phyloP scores from a whole-genome alignment of 371 early-diverging fungal genomes.

The Choanephora cucurbitarum region DNA sequence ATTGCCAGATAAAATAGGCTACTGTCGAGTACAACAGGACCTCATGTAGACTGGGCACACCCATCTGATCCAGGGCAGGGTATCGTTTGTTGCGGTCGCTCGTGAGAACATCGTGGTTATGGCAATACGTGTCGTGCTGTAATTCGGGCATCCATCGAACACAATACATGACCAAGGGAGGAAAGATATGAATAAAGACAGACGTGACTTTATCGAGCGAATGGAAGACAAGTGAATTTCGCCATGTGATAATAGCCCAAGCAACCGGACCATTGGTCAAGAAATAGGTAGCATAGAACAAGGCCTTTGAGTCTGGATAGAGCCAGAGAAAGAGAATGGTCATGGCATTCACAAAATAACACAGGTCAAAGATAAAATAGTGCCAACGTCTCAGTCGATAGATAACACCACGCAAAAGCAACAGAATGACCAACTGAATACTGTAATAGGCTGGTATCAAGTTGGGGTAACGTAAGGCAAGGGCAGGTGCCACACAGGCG shows the following conservation, averaged over 20 bases:
- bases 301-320: constrained; percentile 45
- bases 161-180: constrained; percentile 62
- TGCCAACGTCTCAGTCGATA: constrained; percentile 68
- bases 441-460: constrained; percentile 64
- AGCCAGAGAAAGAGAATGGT: constrained; percentile 55
- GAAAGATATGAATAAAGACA: constrained; percentile 71
- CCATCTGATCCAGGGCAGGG: constrained; percentile 42
- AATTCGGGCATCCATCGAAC: constrained; percentile 64
- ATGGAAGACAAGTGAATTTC: constrained; percentile 68
- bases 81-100: constrained; percentile 40
- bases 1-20: constrained; percentile 70
- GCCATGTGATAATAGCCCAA: constrained; percentile 76
- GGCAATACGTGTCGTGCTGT: constrained; percentile 25
- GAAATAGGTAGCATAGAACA: constrained; percentile 60
- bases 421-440: constrained; percentile 47
- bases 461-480: constrained; percentile 57
- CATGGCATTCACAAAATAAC: constrained; percentile 69
- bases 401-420: constrained; percentile 56
- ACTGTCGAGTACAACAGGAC: constrained; percentile 51
- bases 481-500: constrained; percentile 64
- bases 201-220: constrained; percentile 77
- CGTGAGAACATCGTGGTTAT: constrained; percentile 20
- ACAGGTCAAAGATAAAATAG: constrained; percentile 73
- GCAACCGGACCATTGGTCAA: constrained; percentile 69
- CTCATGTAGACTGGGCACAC: constrained; percentile 30